Evolutionary conservation across 441 rosid genomes (phyloP).

Genomic region (Mallotus japonicus): DNA sequence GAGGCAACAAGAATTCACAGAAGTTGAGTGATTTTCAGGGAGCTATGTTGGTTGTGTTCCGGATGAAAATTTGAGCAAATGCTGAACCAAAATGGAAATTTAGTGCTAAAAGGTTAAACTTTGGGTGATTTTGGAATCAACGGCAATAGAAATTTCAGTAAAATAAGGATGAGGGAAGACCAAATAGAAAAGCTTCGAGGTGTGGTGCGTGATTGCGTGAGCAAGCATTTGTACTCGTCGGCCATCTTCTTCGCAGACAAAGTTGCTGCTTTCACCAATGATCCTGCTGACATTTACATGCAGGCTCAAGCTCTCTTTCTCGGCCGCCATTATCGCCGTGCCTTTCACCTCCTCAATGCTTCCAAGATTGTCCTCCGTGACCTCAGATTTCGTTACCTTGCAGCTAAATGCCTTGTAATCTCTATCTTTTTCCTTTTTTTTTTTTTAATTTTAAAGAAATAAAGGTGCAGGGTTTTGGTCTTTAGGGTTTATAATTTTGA

Average conservation of each 20-base stretch:
- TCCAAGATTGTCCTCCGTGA: conserved; percentile 86
- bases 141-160: no score
- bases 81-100: no score
- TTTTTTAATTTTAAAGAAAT: not conserved
- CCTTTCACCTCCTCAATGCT: conserved; percentile 87
- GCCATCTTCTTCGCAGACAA: conserved; percentile 97
- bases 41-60: no score
- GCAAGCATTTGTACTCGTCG: conserved; percentile 89
- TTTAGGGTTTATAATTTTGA: not conserved
- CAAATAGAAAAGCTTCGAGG: conserved; percentile 86
- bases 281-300: conserved; percentile 91
- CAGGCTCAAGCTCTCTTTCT: conserved; percentile 94
- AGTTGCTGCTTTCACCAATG: conserved; percentile 72
- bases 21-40: no score
- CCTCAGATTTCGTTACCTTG: conserved; percentile 93
- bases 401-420: conserved; percentile 88
- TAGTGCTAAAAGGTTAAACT: no score
- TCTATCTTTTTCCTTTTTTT: conserved; percentile 8
- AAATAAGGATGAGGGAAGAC: conserved; percentile 64
- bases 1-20: no score
- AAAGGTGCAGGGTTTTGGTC: not conserved
- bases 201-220: conserved; percentile 89
- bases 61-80: no score
- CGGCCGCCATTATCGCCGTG: conserved; percentile 91
- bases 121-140: no score